phyloP scores from a whole-genome alignment of 1,139 yeast genomes.

The Magnusiomyces sp. region DNA sequence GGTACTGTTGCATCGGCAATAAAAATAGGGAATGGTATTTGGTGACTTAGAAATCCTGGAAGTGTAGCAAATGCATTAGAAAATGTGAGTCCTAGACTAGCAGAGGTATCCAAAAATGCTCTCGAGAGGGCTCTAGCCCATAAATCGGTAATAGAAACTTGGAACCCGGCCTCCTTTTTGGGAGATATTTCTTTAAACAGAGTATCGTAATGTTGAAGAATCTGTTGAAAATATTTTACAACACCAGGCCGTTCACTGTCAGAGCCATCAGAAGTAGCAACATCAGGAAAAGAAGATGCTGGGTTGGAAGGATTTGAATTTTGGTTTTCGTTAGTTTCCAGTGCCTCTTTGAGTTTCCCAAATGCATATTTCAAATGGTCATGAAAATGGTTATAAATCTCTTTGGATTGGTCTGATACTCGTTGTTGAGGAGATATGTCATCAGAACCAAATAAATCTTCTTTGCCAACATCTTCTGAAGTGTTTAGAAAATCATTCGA shows the following conservation, averaged over 20 bases:
- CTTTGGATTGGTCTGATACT: too few relatives aligned
- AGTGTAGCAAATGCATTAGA: conserved; percentile 29
- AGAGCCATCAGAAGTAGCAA: too few relatives aligned
- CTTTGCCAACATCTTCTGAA: too few relatives aligned
- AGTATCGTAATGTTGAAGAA: conserved; percentile 41
- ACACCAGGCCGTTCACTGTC: too few relatives aligned
- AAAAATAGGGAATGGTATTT: conserved; percentile 85
- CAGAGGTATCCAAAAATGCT: conserved; percentile 50
- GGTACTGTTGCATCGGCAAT: conserved; percentile 83
- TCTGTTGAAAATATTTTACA: too few relatives aligned
- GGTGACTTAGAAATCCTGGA: conserved; percentile 44
- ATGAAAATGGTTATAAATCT: too few relatives aligned
- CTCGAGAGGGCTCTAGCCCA: conserved; percentile 87
- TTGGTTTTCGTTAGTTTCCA: conserved; percentile 70
- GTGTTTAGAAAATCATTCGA: too few relatives aligned
- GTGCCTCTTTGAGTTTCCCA: conserved; percentile 21
- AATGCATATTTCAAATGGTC: too few relatives aligned
- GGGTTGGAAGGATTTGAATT: conserved; percentile 50
- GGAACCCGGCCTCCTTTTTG: conserved; percentile 70
- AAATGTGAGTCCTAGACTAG: conserved; percentile 54
- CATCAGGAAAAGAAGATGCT: conserved; percentile 50
- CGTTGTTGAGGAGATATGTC: too few relatives aligned
- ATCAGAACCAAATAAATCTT: too few relatives aligned
- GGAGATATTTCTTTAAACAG: conserved; percentile 47
- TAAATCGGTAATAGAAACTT: conserved; percentile 72